Percentiles rank a stretch among this genome's conserved stretches.
These are phyloP conservation scores for Colletotrichum scovillei DNA, from an alignment of 2,329 filamentous ascomycete genomes.

Conservation along the genomic window DNA sequence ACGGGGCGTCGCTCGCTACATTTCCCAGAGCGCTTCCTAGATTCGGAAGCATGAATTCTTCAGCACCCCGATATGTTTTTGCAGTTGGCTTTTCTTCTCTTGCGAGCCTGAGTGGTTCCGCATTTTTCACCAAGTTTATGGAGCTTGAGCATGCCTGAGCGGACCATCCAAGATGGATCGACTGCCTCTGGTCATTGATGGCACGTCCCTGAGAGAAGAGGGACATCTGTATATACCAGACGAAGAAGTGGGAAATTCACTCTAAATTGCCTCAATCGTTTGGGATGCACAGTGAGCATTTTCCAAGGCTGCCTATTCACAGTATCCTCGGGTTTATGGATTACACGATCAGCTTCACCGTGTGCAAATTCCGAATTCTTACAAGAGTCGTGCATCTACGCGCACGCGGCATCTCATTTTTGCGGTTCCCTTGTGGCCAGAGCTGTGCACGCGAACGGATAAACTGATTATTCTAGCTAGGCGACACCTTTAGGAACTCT, in stretches of 20 bases:
- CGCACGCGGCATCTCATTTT: background rate
- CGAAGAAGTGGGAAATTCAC: slow-evolving; percentile 26
- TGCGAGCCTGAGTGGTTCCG: slow-evolving; percentile 17
- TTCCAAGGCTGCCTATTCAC: background rate
- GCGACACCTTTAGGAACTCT: background rate
- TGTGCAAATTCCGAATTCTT: background rate
- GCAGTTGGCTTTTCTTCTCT: slow-evolving; percentile 20
- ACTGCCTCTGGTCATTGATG: slow-evolving; percentile 5
- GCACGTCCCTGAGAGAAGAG: background rate
- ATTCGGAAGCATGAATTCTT: slow-evolving; percentile 20
- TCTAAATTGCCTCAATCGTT: slow-evolving; percentile 9
- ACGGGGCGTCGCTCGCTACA: slow-evolving; percentile 26
- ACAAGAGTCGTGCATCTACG: background rate
- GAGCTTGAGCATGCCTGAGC: slow-evolving; percentile 12
- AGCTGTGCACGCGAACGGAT: background rate
- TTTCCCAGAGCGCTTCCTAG: background rate
- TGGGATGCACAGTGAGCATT: background rate
- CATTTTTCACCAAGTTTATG: slow-evolving; percentile 13
- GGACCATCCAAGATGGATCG: background rate
- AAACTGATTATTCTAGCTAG: background rate
- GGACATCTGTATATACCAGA: slow-evolving; percentile 30
- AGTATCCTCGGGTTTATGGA: background rate
- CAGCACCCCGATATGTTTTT: slow-evolving; percentile 12
- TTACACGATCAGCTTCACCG: too few species aligned
- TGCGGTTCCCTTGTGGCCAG: background rate